Base-by-base conservation (phyloP, 2,329 filamentous ascomycete species). In the Diplodia seriata region DNA sequence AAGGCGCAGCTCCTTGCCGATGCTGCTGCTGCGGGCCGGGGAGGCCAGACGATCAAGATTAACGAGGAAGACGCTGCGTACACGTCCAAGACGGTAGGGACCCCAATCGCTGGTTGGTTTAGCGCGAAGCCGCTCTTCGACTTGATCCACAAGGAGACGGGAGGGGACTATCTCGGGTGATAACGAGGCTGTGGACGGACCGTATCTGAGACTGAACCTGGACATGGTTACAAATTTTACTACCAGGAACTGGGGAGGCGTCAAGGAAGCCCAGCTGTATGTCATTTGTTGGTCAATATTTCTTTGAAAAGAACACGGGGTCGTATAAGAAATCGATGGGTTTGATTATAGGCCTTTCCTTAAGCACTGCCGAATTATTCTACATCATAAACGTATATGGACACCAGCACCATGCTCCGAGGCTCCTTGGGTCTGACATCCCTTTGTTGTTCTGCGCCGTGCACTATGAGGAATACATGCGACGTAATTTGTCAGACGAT, bases 101-200 rank as follows among this genome's bases (percentile, higher is more conserved):
- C 82, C 0, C 82, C 85, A 18, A 74, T 76, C 40, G 88, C 87
- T 0, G 90, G 90, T 0, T 92, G 86, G 83, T 93, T 93, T 74
- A 88, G 85, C 72, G 90, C 88, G 6, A 89, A 89, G 80, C 90
- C 90, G 18, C 72, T 89, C 70, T 93, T 93, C 79, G 90, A 92
- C 80, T 79, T 91, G 50, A 86, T 90, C 70, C 85, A 89, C 73
- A 84, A 85, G 47, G 54, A 67, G 36, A 55, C 62, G 9, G 62
- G 51, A 29, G 62, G 62, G 29, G 62, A 65, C 23, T 65, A 65
- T 23, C 33, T 65, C 23, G 59, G 15, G 29, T 62, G 29, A 62
- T 59, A 15, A 18, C 29, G 47, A n/a, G 12, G 20, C 12, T 43
- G 26, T 18, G 29, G 26, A 33, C 4, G 26, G 7, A 57, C 20